Evolutionary conservation across 2,329 filamentous ascomycete species (phyloP), one percentile per base, ranked within the genome.

Genomic region (Cladosporium velox): DNA sequence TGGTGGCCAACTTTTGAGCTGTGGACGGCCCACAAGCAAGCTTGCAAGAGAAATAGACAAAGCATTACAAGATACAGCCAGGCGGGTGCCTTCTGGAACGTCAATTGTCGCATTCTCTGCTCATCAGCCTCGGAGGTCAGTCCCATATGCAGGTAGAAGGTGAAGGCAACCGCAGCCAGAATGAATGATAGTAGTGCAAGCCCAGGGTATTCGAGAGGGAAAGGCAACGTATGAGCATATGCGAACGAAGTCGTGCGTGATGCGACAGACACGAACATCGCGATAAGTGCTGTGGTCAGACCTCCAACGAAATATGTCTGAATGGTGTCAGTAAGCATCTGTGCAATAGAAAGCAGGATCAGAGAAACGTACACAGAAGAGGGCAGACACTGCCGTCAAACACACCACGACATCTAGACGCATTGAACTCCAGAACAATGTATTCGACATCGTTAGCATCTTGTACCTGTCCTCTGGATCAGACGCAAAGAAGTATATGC

Each of bases 1-100:
- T 88, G 86, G 44, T 79, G 79, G 21, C 77, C 75, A 21, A 79
- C 72, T 28, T 77, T 69, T 21, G 77, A 76, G 26, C 77, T 79
- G 63, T 81, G 80, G 34, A 79, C 76, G 32, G 79, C 74, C 59
- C 76, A 78, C 7, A 83, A 74, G 41, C 76, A 73, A 3, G 81
- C 67, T 66, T 79, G 78, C 68, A 83, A 64, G n/a, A 78, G 72
- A 54, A 84, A 76, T 1, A 85, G 71, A 4, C 81, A 47, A 6
- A 81, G 64, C 21, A 84, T 73, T 4, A 79, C 34, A 12, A 78
- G 60, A 60, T 79, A 79, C 18, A 80, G 66, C 62, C 73, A 74
- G 4, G 74, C 66, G 38, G 74, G 69, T 18, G 74, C 64, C 26
- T 58, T 60, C 6, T 59, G 47, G 62, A 72, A 68, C 15, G 66